Evolutionary conservation across 768 basidiomycete species (phyloP).

Genomic region (Suillus ampliporus): DNA sequence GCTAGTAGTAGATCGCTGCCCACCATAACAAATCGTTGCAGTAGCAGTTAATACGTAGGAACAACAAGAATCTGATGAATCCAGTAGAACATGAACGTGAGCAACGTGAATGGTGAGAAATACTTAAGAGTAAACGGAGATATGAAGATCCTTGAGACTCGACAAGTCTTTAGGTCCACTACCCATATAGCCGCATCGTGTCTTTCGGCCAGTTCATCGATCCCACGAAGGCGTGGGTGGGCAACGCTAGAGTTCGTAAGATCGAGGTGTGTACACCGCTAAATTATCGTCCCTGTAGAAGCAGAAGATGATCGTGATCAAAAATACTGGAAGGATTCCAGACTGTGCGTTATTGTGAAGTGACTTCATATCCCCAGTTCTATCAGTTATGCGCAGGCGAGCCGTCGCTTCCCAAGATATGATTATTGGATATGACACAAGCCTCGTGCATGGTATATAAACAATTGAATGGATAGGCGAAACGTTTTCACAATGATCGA

Average conservation of each 20-base stretch:
- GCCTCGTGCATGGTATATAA: not conserved
- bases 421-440: constrained; percentile 8
- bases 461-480: constrained; percentile 5
- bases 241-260: constrained; percentile 2
- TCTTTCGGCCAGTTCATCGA: not conserved
- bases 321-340: not conserved
- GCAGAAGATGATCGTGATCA: constrained; percentile 1
- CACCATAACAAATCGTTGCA: not conserved
- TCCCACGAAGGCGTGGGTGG: not conserved
- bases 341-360: not conserved
- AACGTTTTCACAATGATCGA: not conserved
- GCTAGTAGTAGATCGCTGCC: not conserved
- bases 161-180: not conserved
- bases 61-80: not conserved
- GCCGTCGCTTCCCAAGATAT: not conserved
- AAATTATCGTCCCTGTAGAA: not conserved
- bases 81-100: not conserved
- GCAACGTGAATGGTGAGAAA: not conserved
- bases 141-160: not conserved
- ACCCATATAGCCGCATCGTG: not conserved
- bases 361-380: not conserved
- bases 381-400: not conserved
- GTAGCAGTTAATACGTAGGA: not conserved
- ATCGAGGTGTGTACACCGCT: constrained; percentile 2
- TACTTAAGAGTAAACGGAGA: constrained; percentile 4